Conservation (phyloP, 2,329 filamentous ascomycete genomes). For the Parafenestella ontariensis region DNA sequence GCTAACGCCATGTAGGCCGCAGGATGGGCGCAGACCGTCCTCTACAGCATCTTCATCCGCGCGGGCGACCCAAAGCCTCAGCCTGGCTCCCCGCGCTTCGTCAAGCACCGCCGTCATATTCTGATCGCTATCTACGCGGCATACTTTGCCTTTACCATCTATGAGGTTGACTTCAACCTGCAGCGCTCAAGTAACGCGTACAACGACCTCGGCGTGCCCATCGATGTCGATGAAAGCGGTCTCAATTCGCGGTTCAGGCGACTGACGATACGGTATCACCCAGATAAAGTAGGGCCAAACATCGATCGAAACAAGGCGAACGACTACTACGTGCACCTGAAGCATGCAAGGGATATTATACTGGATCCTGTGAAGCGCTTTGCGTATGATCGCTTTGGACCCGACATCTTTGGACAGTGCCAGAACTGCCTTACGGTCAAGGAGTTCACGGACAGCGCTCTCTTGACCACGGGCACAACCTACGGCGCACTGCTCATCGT, state of each 20-base stretch:
- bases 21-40: slow-evolving; percentile 70
- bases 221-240: slow-evolving; percentile 72
- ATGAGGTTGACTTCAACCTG: slow-evolving; percentile 86
- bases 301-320: slow-evolving; percentile 41
- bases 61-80: slow-evolving; percentile 81
- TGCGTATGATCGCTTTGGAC: slow-evolving; percentile 83
- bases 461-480: slow-evolving; percentile 46
- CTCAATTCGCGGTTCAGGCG: slow-evolving; percentile 87
- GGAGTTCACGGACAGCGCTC: slow-evolving; percentile 75
- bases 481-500: slow-evolving; percentile 39
- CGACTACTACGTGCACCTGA: slow-evolving; percentile 79
- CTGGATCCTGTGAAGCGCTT: slow-evolving; percentile 79
- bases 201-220: slow-evolving; percentile 73
- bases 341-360: slow-evolving; percentile 84
- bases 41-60: slow-evolving; percentile 87
- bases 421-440: slow-evolving; percentile 69
- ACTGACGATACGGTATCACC: slow-evolving; percentile 70
- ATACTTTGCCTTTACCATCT: slow-evolving; percentile 91
- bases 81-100: slow-evolving; percentile 72
- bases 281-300: slow-evolving; percentile 72
- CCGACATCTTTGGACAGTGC: slow-evolving; percentile 63
- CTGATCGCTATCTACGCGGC: slow-evolving; percentile 80
- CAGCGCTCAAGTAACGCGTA: slow-evolving; percentile 79
- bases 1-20: slow-evolving; percentile 37
- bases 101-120: slow-evolving; percentile 79